Percentiles rank a stretch among this genome's conserved stretches.
phyloP scores from a whole-genome alignment of 768 basidiomycete genomes.

The Gymnopilus dilepis region DNA sequence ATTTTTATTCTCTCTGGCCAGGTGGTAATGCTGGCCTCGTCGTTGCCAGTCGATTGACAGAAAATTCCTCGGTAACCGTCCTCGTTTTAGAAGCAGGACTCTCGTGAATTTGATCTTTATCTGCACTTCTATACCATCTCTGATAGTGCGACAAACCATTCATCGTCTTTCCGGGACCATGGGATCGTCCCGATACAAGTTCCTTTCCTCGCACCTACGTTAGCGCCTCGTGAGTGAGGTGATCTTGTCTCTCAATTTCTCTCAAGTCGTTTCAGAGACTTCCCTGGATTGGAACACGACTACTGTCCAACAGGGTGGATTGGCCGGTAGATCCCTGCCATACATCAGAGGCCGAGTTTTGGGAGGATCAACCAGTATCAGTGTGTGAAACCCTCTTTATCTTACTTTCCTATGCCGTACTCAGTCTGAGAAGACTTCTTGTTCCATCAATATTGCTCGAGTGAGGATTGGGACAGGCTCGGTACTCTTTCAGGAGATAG shows the following conservation, averaged over 20 bases:
- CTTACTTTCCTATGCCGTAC: not conserved
- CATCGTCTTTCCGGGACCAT: constrained; percentile 14
- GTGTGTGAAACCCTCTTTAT: not conserved
- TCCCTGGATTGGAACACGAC: constrained; percentile 33
- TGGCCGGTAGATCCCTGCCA: constrained; percentile 32
- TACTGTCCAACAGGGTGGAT: constrained; percentile 29
- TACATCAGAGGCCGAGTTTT: constrained; percentile 37
- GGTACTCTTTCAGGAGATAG: constrained; percentile 48
- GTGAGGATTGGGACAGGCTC: constrained; percentile 58
- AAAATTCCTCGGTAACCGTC: constrained; percentile 38
- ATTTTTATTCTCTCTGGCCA: not conserved
- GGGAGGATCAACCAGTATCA: constrained; percentile 33
- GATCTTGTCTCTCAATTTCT: not conserved
- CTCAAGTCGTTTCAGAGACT: constrained; percentile 9
- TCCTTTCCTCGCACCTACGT: constrained; percentile 20
- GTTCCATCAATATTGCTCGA: constrained; percentile 35
- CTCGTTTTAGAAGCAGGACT: constrained; percentile 46
- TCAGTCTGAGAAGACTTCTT: constrained; percentile 28
- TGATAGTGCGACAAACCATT: too few species aligned
- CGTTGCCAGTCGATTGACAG: constrained; percentile 48
- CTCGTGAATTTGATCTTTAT: constrained; percentile 22
- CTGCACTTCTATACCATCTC: not conserved
- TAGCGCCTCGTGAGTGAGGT: constrained; percentile 12
- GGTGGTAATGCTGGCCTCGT: constrained; percentile 50
- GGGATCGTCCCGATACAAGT: constrained; percentile 19